A percentile compares a stretch with the other conserved stretches of the same genome.
These are phyloP conservation scores for Cytospora mali DNA, from an alignment of 2,329 filamentous ascomycete genomes.

Conservation along the genomic window DNA sequence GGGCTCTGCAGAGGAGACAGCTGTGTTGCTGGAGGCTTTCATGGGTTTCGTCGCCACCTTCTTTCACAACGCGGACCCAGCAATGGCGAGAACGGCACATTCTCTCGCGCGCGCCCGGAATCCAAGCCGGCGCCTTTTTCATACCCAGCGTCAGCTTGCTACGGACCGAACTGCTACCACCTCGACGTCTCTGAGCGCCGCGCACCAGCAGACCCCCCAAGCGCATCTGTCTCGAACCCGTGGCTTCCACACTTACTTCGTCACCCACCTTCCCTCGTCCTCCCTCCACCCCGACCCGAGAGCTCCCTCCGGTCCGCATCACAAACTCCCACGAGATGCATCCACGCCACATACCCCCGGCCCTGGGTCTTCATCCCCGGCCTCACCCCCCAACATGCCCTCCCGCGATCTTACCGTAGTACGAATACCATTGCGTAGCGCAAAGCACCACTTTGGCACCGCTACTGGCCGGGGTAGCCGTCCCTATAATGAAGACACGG, in stretches of 20 bases:
- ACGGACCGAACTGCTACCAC: neutral
- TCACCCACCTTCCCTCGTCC: conserved; percentile 91
- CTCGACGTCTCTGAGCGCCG: neutral
- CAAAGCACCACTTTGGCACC: conserved; percentile 94
- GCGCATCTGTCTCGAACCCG: conserved; percentile 36
- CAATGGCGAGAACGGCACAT: conserved; percentile 12
- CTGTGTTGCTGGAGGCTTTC: conserved; percentile 33
- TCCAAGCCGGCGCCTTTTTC: conserved; percentile 16
- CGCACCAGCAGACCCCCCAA: conserved; percentile 9
- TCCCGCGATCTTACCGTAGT: conserved; percentile 87
- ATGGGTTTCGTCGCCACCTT: conserved; percentile 36
- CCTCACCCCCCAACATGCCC: conserved; percentile 61
- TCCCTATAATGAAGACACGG: conserved; percentile 89
- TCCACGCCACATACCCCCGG: conserved; percentile 73
- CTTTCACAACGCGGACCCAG: conserved; percentile 27
- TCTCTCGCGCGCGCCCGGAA: conserved; percentile 11
- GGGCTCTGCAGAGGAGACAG: conserved; percentile 10
- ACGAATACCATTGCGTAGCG: conserved; percentile 87
- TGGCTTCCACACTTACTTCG: conserved; percentile 92
- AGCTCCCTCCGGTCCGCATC: conserved; percentile 64
- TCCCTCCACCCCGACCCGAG: conserved; percentile 87
- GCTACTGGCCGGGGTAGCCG: conserved; percentile 78
- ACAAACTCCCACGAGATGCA: conserved; percentile 83
- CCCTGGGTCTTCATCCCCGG: conserved; percentile 57
- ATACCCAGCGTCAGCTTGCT: conserved; percentile 18